Percentiles rank a stretch among this genome's conserved stretches.
Evolutionary conservation across 176 grass and related monocot genomes (phyloP).

Genomic region (Triticum urartu): DNA sequence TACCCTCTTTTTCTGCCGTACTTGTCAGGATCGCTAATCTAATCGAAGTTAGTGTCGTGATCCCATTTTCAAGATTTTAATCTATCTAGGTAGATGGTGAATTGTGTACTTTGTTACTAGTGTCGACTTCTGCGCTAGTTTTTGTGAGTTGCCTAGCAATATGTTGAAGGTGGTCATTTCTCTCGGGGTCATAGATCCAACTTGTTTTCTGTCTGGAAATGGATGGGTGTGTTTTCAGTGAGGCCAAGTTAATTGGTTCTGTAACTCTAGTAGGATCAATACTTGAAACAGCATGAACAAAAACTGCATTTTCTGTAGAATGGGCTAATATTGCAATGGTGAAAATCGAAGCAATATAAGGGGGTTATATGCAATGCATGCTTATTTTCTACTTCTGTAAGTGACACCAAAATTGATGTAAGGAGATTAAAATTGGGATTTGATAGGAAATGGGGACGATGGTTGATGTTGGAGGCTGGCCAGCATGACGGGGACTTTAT

Average conservation of each 20-base stretch:
- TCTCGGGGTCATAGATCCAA: not conserved
- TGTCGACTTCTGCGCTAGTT: not conserved
- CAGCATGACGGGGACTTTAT: constrained; percentile 52
- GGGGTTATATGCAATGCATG: not conserved
- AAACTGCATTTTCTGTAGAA: not conserved
- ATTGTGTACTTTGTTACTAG: not conserved
- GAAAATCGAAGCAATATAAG: not conserved
- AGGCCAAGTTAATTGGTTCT: not conserved
- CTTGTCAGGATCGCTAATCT: constrained; percentile 65
- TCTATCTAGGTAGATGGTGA: not conserved
- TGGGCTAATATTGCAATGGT: not conserved
- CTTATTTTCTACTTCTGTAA: constrained; percentile 1
- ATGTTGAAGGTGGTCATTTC: not conserved
- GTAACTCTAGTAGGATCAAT: not conserved
- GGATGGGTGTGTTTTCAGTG: not conserved
- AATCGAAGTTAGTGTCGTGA: constrained; percentile 22
- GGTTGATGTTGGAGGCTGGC: constrained; percentile 78
- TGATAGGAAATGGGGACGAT: constrained; percentile 95
- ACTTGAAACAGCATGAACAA: not conserved
- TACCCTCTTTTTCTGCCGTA: constrained; percentile 49
- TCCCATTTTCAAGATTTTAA: no score
- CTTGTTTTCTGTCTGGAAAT: not conserved
- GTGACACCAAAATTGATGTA: not conserved
- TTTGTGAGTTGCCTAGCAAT: not conserved
- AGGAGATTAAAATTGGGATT: constrained; percentile 76